Conservation (phyloP, 805 yeast genomes). For the Kodamaea kaohsiungensis region DNA sequence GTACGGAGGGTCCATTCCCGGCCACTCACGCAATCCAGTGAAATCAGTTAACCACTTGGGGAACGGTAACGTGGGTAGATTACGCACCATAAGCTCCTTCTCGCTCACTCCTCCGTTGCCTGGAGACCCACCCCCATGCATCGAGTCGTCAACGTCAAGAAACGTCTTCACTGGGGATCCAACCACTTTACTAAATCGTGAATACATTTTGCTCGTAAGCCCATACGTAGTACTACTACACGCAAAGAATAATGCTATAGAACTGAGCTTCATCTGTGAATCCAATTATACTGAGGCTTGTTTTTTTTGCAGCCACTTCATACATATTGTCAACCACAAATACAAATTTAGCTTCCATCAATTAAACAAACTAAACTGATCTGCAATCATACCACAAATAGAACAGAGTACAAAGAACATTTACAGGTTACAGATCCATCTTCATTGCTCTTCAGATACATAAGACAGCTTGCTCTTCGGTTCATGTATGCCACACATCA, state of each 20-base stretch:
- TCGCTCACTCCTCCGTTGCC: not conserved
- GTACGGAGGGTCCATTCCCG: constrained; percentile 84
- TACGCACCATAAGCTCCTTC: not conserved
- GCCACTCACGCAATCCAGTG: constrained; percentile 81
- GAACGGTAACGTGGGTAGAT: constrained; percentile 43
- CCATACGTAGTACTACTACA: not conserved
- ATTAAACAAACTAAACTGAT: no score
- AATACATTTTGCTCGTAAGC: not conserved
- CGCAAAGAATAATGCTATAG: not conserved
- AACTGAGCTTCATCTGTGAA: not conserved
- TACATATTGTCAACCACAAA: not conserved
- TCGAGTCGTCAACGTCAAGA: not conserved
- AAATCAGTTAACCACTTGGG: constrained; percentile 79
- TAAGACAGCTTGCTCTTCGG: not conserved
- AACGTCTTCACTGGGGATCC: not conserved
- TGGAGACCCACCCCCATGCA: not conserved
- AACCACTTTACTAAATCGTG: not conserved
- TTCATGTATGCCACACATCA: no score
- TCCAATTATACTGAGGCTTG: no score
- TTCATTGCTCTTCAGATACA: not conserved
- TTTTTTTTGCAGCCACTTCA: not conserved
- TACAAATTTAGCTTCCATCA: not conserved
- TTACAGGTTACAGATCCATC: no score
- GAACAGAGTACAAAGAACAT: not conserved
- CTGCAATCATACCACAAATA: not conserved